Conservation (phyloP, 441 rosid genomes). For the Pelargonium citronellum region DNA sequence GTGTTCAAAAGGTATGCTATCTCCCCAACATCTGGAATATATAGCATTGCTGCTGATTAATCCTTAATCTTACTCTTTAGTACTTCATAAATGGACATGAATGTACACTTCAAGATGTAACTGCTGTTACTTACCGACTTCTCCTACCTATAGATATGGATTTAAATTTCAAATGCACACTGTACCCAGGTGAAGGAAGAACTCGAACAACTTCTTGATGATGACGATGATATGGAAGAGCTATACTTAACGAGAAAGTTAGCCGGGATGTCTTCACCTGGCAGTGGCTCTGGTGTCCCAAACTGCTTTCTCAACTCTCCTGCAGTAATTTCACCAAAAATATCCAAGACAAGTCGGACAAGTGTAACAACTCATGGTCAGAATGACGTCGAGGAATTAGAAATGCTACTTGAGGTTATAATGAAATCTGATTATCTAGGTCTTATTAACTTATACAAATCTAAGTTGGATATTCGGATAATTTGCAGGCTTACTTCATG, state of each 20-base stretch:
- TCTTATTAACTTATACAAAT: neutral
- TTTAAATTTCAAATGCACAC: no score
- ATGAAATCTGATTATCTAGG: neutral
- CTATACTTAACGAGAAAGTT: conserved; percentile 86
- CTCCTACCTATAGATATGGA: no score
- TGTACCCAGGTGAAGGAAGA: conserved; percentile 78
- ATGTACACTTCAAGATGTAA: no score
- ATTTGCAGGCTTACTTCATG: conserved; percentile 86
- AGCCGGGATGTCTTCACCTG: conserved; percentile 55
- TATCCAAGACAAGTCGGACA: conserved; percentile 82
- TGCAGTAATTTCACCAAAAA: conserved; percentile 68
- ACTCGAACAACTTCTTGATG: conserved; percentile 88
- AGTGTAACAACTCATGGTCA: conserved; percentile 68
- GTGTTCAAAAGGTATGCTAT: conserved; percentile 75
- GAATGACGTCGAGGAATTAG: conserved; percentile 96
- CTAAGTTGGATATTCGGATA: neutral
- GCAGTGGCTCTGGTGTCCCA: conserved; percentile 61
- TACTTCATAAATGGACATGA: no score
- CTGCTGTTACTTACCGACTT: no score
- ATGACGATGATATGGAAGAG: conserved; percentile 97
- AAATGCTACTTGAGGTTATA: conserved; percentile 93
- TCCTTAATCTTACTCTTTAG: no score
- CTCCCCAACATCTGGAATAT: neutral
- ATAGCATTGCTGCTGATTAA: no score
- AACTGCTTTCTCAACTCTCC: conserved; percentile 74